Base-by-base conservation (phyloP, 1,139 yeast genomes). In the Dujonia santamariae region DNA sequence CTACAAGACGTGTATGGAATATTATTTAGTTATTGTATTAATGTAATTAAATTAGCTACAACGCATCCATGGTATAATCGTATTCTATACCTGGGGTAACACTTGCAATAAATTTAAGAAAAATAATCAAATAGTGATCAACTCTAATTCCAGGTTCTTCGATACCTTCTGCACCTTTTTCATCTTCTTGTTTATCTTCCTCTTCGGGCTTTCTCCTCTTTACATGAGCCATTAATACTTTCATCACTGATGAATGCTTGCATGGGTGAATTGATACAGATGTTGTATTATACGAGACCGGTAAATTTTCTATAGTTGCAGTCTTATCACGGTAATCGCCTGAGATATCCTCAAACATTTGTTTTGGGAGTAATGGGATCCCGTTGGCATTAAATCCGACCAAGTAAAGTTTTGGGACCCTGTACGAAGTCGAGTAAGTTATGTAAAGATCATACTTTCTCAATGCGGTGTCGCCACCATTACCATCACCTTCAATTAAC, bases 31-130 rank as follows among this genome's bases (percentile, higher is more conserved):
- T n/a, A n/a, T n/a, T n/a, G n/a, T n/a, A n/a, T n/a, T n/a, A n/a
- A n/a, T n/a, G n/a, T n/a, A n/a, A n/a, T n/a, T n/a, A n/a, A n/a
- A n/a, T n/a, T n/a, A n/a, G n/a, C n/a, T n/a, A 80, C 51, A 82
- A 68, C 3, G 87, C 92, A 55, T 87, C 90, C 96, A 90, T 92
- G 26, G 97, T 90, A 56, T 88, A 88, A 52, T 92, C 98, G 58
- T 90, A 94, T 59, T 90, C 96, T 37, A 92, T 88, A 9, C 97
- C 96, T 0, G 99, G 99, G 2, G 96, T 90, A 11, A 94, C 97
- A 62, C 97, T 86, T 11, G 97, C 86, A 37, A 92, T 90, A 51
- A 92, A 92, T 59, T 94, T 94, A 50, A 92, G 71, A 54, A 92
- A 92, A 9, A 90, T 83, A 26, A 92, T 72, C 47, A 92, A 64